These are phyloP conservation scores for Solanum hybrid DNA, from an alignment of 305 asterid species.

Conservation along the genomic window DNA sequence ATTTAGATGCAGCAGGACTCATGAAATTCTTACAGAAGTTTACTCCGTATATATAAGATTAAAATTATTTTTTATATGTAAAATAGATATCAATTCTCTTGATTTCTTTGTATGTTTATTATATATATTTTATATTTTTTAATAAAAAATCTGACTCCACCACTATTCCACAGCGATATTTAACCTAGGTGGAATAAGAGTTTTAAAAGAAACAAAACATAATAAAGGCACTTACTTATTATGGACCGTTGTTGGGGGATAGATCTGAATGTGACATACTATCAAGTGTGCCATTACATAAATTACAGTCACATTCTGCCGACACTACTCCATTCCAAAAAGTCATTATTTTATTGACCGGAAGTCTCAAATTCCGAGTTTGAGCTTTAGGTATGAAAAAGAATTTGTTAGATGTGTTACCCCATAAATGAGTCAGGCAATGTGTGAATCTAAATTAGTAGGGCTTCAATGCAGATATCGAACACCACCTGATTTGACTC, in stretches of 20 bases:
- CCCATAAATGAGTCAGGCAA: neutral
- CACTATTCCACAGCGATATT: rapidly evolving
- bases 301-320: conserved; percentile 8
- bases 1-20: neutral
- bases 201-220: neutral
- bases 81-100: rapidly evolving
- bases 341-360: neutral
- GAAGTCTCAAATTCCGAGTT: too few species aligned
- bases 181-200: too few species aligned
- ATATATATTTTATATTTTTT: too few species aligned
- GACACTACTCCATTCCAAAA: conserved; percentile 9
- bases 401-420: neutral
- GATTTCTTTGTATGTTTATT: too few species aligned
- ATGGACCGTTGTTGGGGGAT: neutral
- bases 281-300: neutral
- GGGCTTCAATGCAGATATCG: too few species aligned
- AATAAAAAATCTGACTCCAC: too few species aligned
- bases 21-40: neutral
- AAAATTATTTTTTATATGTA: too few species aligned
- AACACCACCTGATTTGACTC: too few species aligned
- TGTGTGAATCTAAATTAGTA: too few species aligned
- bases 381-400: too few species aligned
- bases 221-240: neutral
- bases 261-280: neutral
- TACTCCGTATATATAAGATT: too few species aligned